These are phyloP conservation scores for Hansenula lynferdii DNA, from an alignment of 1,139 yeast species.

Conservation along the genomic window DNA sequence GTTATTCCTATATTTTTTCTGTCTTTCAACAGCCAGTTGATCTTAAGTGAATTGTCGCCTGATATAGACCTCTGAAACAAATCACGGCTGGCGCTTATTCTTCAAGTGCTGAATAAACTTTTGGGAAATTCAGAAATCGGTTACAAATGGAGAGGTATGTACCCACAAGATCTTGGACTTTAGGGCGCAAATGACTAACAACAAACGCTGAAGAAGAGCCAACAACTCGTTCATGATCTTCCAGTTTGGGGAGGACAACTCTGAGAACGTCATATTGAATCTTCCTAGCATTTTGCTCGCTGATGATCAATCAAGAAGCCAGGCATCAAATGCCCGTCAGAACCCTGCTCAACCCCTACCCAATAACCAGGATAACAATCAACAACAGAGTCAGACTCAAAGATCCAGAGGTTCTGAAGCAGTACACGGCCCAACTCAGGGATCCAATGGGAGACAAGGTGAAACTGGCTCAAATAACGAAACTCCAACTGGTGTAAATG, in stretches of 20 bases:
- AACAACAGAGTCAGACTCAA: no score
- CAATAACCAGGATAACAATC: no score
- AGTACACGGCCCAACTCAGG: no score
- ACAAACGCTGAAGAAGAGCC: background rate
- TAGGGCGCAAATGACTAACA: background rate
- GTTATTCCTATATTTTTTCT: background rate
- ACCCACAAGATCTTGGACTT: background rate
- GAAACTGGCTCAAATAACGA: no score
- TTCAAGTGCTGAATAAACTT: no score
- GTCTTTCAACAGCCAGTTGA: no score
- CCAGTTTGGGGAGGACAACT: slow-evolving; percentile 14
- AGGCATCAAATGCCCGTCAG: background rate
- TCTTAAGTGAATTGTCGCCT: no score
- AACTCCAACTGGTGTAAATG: background rate
- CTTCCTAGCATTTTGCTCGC: slow-evolving; percentile 9
- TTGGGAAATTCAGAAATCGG: no score
- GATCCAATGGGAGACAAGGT: no score
- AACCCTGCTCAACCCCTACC: background rate
- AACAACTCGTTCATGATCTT: slow-evolving; percentile 14
- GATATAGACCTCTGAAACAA: no score
- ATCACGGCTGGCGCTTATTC: no score
- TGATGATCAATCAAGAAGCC: background rate
- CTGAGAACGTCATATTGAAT: slow-evolving; percentile 13
- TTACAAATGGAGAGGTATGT: slow-evolving; percentile 2
- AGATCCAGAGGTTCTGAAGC: no score